phyloP scores from a whole-genome alignment of 2,329 filamentous ascomycete species.

The Sodiomyces alkalinus region DNA sequence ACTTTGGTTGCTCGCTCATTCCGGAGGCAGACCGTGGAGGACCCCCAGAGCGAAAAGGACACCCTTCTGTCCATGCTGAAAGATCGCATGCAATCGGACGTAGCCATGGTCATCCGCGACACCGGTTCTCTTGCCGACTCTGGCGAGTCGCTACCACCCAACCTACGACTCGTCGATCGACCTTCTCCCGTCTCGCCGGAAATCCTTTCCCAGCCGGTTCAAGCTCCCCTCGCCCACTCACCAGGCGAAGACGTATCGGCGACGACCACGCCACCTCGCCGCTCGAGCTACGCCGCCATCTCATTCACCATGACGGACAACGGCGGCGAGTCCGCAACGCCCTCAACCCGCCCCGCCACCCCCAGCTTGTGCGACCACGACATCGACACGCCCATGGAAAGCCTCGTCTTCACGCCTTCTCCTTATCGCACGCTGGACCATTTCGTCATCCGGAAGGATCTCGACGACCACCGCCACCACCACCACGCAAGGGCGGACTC shows the following conservation, averaged over 20 bases:
- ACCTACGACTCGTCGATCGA: constrained; percentile 7
- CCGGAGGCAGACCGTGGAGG: too few species aligned
- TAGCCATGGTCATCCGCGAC: constrained; percentile 34
- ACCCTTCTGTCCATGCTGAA: constrained; percentile 24
- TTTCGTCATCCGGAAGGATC: neutral
- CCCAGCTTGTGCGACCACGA: constrained; percentile 10
- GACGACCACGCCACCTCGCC: constrained; percentile 1
- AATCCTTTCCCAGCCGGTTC: constrained; percentile 2
- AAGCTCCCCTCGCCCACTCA: constrained; percentile 1
- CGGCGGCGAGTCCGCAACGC: constrained; percentile 6
- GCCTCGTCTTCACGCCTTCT: constrained; percentile 9
- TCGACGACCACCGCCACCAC: too few species aligned
- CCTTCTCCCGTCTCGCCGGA: constrained; percentile 2
- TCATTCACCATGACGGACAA: constrained; percentile 6
- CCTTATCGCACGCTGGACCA: neutral
- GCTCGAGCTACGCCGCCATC: constrained; percentile 2
- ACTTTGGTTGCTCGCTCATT: constrained; percentile 21
- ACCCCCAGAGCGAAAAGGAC: constrained; percentile 20
- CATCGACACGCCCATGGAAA: constrained; percentile 9
- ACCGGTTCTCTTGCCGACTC: constrained; percentile 27
- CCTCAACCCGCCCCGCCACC: constrained; percentile 8
- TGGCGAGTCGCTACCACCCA: constrained; percentile 9
- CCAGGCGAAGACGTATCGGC: neutral
- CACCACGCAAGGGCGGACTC: too few species aligned
- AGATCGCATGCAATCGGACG: constrained; percentile 29